Base-by-base conservation (phyloP, 768 basidiomycete genomes). In the Cystofilobasidium macerans region DNA sequence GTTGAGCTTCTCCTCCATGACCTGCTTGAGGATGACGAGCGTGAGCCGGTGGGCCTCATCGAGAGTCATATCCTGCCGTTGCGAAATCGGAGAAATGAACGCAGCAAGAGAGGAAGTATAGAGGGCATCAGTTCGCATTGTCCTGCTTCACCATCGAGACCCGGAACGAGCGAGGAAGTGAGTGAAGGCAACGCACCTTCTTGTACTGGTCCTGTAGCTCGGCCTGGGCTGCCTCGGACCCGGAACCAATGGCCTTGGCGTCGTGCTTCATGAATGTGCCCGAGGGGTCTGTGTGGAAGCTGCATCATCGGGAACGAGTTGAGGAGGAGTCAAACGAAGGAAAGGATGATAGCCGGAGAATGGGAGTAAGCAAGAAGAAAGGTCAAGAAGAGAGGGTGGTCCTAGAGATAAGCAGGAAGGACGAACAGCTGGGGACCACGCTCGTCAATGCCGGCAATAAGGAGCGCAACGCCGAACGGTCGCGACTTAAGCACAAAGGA, bases 1-100 rank as follows among this genome's bases (percentile, higher is more conserved):
- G 77, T 98, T 94, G 48, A 99, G 83, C 76, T 95, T 97, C 79
- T 98, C 95, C 77, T 98, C 95, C 95, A 98, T 99, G 51, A 98
- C 95, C 79, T 98, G 92, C 79, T 99, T 98, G 69, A 98, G 79
- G 54, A 98, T 89, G 69, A 84, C 85, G 61, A 98, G 79, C 3
- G 89, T 86, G 69, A 98, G 78, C 43, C 83, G 79, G 71, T 97
- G 89, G 0, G 92, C 95, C 76, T 95, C 91, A 70, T 81, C 77
- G 28, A 98, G 79, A 11, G 87, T 85, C 85, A 98, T 94, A 83
- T 85, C 85, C 94, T 98, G 2, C 3, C 16, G 13, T 1, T 26
- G 18, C 12, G 16, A 42, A 30, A 20, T 30, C 11, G 43, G 24
- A 35, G 54, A 43, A 12, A 45, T n/a, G 38, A 20, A 42, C 16